Evolutionary conservation across 1,284 basidiomycete genomes (phyloP).

Genomic region (Apiotrichum mycotoxinovorans): DNA sequence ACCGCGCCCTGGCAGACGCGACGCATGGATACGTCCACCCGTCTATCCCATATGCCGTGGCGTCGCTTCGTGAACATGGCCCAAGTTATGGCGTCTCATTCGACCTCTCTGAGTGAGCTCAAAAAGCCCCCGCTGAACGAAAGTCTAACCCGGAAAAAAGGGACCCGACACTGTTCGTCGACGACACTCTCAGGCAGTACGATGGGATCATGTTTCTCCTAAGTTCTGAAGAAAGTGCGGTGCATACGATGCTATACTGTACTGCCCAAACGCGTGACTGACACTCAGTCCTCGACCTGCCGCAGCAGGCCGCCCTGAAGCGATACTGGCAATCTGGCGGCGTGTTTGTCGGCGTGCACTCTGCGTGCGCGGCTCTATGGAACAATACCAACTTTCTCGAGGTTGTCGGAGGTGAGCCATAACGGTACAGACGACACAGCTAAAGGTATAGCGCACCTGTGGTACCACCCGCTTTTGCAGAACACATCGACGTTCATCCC

Average conservation of each 20-base stretch:
- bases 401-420: conserved; percentile 33
- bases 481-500: conserved; percentile 61
- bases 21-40: conserved; percentile 61
- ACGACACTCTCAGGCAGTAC: conserved; percentile 57
- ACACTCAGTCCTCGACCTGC: conserved; percentile 60
- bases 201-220: conserved; percentile 68
- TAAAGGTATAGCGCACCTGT: too few relatives aligned
- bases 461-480: too few relatives aligned
- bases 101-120: conserved; percentile 58
- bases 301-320: conserved; percentile 62
- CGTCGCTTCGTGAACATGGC: conserved; percentile 52
- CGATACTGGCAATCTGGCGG: conserved; percentile 59
- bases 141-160: conserved; percentile 1
- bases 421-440: background rate
- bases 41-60: conserved; percentile 67
- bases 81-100: conserved; percentile 56
- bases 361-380: conserved; percentile 64
- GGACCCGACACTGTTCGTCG: conserved; percentile 60
- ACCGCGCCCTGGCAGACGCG: conserved; percentile 13
- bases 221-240: conserved; percentile 64
- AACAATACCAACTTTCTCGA: conserved; percentile 50
- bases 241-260: background rate
- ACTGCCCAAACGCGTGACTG: background rate
- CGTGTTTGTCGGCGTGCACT: conserved; percentile 49
- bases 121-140: background rate